A percentile compares a stretch with the other conserved stretches of the same genome.
Evolutionary conservation across 129 eudicot genomes (phyloP).

Genomic region (Centrapalus pauciflorus): DNA sequence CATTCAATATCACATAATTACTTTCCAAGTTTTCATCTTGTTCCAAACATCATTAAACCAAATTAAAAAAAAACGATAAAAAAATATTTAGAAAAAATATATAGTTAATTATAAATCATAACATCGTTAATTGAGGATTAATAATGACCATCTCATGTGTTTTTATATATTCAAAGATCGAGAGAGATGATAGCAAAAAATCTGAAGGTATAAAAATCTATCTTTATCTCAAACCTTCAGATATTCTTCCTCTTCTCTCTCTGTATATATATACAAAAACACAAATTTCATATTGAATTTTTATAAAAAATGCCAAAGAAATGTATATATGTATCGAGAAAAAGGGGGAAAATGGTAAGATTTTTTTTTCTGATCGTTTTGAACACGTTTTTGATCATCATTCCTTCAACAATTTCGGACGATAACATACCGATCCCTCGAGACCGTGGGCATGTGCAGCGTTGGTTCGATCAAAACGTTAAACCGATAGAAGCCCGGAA

Average conservation of each 20-base stretch:
- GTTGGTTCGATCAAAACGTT: conserved; percentile 43
- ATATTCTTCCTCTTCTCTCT: conserved; percentile 19
- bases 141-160: conserved; percentile 11
- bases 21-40: too few relatives aligned
- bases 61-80: neutral
- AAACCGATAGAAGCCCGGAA: conserved; percentile 24
- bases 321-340: conserved; percentile 3
- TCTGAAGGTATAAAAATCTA: conserved; percentile 5
- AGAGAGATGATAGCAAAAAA: conserved; percentile 18
- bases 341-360: conserved; percentile 25
- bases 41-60: too few relatives aligned
- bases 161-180: conserved; percentile 16
- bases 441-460: conserved; percentile 27
- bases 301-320: conserved; percentile 10
- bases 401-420: conserved; percentile 26
- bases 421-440: conserved; percentile 42
- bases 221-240: conserved; percentile 9
- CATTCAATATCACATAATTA: too few relatives aligned
- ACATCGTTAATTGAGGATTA: neutral
- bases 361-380: conserved; percentile 14
- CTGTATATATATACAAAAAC: neutral
- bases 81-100: neutral
- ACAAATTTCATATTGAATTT: neutral
- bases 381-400: conserved; percentile 23
- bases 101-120: too few relatives aligned